Conservation (phyloP, 345 rosid genomes). For the Eucalyptus pauciflora region DNA sequence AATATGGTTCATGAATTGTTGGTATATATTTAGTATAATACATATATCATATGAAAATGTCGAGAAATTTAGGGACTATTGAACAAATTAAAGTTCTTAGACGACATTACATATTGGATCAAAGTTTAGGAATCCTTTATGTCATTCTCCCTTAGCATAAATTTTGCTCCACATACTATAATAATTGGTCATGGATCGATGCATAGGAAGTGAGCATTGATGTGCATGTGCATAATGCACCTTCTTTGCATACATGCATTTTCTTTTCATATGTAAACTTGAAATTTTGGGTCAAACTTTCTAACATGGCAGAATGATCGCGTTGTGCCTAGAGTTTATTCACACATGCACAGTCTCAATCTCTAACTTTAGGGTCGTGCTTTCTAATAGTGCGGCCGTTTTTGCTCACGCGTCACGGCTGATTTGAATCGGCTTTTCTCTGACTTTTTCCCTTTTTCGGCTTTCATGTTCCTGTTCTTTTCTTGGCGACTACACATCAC, state of each 20-base stretch:
- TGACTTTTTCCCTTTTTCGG: neutral
- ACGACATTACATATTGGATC: accelerated
- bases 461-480: neutral
- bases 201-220: neutral
- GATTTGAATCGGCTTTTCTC: neutral
- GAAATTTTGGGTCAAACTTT: neutral
- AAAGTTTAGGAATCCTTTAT: accelerated
- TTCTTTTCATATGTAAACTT: accelerated
- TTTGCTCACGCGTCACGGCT: neutral
- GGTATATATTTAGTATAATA: accelerated
- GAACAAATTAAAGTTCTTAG: neutral
- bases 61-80: neutral
- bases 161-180: neutral
- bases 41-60: too few species aligned
- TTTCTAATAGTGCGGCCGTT: neutral
- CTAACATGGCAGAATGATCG: accelerated
- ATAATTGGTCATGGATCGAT: neutral
- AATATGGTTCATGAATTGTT: neutral
- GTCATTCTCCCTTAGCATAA: neutral
- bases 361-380: neutral
- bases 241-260: accelerated
- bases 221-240: neutral
- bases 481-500: neutral
- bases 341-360: neutral
- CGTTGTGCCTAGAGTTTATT: neutral